phyloP scores from a whole-genome alignment of 2,329 filamentous ascomycete genomes.

The Phialophora verrucosa region DNA sequence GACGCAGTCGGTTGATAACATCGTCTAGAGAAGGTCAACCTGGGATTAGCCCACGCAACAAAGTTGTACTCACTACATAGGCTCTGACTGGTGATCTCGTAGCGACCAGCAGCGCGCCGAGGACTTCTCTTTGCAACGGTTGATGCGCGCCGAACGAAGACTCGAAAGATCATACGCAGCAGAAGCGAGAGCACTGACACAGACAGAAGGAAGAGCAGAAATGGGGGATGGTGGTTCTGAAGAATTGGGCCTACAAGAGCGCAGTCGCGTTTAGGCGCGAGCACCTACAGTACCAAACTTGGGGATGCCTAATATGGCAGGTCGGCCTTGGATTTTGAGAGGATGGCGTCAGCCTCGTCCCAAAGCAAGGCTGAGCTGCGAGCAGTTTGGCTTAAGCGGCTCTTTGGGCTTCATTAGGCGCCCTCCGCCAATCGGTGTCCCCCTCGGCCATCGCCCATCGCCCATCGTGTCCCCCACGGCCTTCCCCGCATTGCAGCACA shows the following conservation, averaged over 20 bases:
- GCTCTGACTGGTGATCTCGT: conserved; percentile 23
- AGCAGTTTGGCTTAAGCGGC: not conserved
- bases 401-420: not conserved
- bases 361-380: no score
- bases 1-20: conserved; percentile 70
- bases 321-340: no score
- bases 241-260: not conserved
- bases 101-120: conserved; percentile 8
- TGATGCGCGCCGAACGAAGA: conserved; percentile 24
- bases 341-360: no score
- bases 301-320: no score
- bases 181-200: not conserved
- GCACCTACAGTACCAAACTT: not conserved
- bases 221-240: not conserved
- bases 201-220: not conserved
- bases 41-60: not conserved
- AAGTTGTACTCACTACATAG: conserved; percentile 27
- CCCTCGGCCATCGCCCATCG: not conserved
- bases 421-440: not conserved
- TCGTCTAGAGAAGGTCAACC: conserved; percentile 60
- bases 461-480: not conserved
- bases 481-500: not conserved
- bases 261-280: not conserved
- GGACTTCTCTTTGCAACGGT: conserved; percentile 19
- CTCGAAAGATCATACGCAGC: conserved; percentile 28